Evolutionary conservation across 164 flowering plant species (phyloP).

Genomic region (Platanus orientalis): DNA sequence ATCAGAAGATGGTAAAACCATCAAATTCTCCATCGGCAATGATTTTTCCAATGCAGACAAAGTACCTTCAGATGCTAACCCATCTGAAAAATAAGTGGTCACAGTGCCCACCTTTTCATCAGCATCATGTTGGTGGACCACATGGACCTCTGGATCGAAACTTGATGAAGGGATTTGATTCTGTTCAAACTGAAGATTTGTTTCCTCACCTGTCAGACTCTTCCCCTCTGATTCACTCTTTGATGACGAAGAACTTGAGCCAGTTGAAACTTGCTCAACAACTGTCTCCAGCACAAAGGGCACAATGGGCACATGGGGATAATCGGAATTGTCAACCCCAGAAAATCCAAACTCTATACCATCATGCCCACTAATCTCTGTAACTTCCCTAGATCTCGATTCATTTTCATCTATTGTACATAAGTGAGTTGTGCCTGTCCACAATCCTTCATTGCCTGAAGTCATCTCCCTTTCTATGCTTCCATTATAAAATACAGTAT

Average conservation of each 20-base stretch:
- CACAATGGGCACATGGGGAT: neutral
- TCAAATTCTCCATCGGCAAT: conserved; percentile 22
- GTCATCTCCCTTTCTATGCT: conserved; percentile 8
- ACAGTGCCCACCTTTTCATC: conserved; percentile 17
- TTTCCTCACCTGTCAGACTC: too few species aligned
- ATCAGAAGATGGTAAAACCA: conserved; percentile 16
- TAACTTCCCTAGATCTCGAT: conserved; percentile 13
- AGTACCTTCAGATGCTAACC: conserved; percentile 14
- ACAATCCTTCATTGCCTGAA: conserved; percentile 15
- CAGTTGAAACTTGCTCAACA: conserved; percentile 12
- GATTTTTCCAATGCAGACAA: conserved; percentile 17
- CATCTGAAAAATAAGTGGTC: conserved; percentile 18
- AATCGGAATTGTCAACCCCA: conserved; percentile 3
- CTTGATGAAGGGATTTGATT: conserved; percentile 13
- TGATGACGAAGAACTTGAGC: conserved; percentile 19
- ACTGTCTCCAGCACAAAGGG: conserved; percentile 11
- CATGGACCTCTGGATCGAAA: conserved; percentile 1
- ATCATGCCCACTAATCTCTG: conserved; percentile 14
- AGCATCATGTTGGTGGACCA: conserved; percentile 16
- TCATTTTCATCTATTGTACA: conserved; percentile 26
- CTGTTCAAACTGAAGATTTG: conserved; percentile 2
- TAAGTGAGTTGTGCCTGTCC: conserved; percentile 15
- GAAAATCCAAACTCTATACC: conserved; percentile 12
- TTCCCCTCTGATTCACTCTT: conserved; percentile 3
- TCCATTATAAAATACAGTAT: conserved; percentile 16